Percentiles rank a stretch among this genome's conserved stretches.
Conservation (phyloP, 2,329 filamentous ascomycete species). For the Fusarium musae region DNA sequence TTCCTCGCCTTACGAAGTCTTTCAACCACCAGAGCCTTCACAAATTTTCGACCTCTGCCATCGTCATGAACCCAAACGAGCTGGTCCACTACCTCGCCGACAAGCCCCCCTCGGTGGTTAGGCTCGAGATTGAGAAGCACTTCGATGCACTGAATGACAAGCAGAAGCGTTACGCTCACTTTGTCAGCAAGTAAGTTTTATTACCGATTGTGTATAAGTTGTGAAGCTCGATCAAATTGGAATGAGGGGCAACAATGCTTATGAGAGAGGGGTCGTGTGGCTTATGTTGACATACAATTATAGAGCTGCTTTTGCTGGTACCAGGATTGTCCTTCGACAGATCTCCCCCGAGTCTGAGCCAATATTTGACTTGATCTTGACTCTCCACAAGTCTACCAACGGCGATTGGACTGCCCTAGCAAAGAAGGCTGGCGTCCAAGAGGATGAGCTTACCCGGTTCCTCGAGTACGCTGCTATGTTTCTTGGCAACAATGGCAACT, state of each 20-base stretch:
- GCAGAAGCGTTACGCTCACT: slow-evolving; percentile 92
- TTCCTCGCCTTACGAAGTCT: slow-evolving; percentile 40
- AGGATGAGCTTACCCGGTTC: slow-evolving; percentile 73
- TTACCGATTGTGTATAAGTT: not conserved
- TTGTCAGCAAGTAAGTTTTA: slow-evolving; percentile 77
- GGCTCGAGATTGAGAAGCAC: slow-evolving; percentile 90
- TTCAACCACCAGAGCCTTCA: slow-evolving; percentile 38
- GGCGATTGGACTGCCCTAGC: slow-evolving; percentile 79
- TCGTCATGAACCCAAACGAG: slow-evolving; percentile 67
- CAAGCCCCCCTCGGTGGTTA: slow-evolving; percentile 86
- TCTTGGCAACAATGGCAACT: slow-evolving; percentile 83
- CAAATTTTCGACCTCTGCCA: slow-evolving; percentile 50
- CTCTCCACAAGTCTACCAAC: slow-evolving; percentile 71
- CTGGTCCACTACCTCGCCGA: slow-evolving; percentile 88
- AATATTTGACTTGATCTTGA: slow-evolving; percentile 84
- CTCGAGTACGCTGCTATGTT: slow-evolving; percentile 83
- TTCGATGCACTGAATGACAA: slow-evolving; percentile 81
- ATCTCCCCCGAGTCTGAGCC: slow-evolving; percentile 83
- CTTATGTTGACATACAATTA: slow-evolving; percentile 16
- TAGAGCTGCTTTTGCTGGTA: slow-evolving; percentile 81
- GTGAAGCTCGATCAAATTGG: not conserved
- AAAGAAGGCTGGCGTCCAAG: slow-evolving; percentile 70
- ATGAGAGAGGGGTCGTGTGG: slow-evolving; percentile 19
- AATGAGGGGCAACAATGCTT: slow-evolving; percentile 20
- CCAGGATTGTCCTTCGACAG: slow-evolving; percentile 81